These are phyloP conservation scores for Tuber aestivum DNA, from an alignment of 495 filamentous ascomycete species.

Conservation along the genomic window DNA sequence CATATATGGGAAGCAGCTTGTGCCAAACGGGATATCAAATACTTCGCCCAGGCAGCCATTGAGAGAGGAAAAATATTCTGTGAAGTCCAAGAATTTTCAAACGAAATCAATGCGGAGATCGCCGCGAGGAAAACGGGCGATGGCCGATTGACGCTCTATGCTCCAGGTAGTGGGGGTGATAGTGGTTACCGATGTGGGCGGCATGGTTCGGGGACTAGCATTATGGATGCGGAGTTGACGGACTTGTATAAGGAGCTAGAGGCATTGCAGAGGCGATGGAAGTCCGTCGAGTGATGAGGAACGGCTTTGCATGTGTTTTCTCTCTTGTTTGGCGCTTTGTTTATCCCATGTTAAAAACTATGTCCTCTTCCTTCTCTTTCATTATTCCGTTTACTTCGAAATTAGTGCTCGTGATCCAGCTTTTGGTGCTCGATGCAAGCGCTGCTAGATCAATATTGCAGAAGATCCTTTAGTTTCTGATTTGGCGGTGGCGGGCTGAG, in stretches of 20 bases:
- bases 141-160: slow-evolving; percentile 13
- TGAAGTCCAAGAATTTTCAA: slow-evolving; percentile 25
- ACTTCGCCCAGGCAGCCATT: slow-evolving; percentile 26
- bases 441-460: not conserved
- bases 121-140: slow-evolving; percentile 19
- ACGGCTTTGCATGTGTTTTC: not conserved
- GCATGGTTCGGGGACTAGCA: slow-evolving; percentile 8
- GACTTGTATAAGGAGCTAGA: slow-evolving; percentile 31
- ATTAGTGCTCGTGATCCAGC: not conserved
- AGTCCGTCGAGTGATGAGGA: slow-evolving; percentile 22
- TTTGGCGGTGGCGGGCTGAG: not conserved
- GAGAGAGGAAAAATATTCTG: slow-evolving; percentile 31
- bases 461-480: not conserved
- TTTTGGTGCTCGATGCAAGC: not conserved
- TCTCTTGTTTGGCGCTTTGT: not conserved
- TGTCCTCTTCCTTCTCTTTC: not conserved
- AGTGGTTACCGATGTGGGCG: slow-evolving; percentile 23
- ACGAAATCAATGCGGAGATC: slow-evolving; percentile 30
- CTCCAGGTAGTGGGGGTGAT: slow-evolving; percentile 21
- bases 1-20: slow-evolving; percentile 42
- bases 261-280: slow-evolving; percentile 29
- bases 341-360: not conserved
- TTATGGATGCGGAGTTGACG: slow-evolving; percentile 10
- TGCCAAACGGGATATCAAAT: slow-evolving; percentile 20
- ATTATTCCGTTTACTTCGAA: not conserved